A percentile compares a stretch with the other conserved stretches of the same genome.
phyloP scores from a whole-genome alignment of 768 basidiomycete genomes.

The Steccherinum ochraceum region DNA sequence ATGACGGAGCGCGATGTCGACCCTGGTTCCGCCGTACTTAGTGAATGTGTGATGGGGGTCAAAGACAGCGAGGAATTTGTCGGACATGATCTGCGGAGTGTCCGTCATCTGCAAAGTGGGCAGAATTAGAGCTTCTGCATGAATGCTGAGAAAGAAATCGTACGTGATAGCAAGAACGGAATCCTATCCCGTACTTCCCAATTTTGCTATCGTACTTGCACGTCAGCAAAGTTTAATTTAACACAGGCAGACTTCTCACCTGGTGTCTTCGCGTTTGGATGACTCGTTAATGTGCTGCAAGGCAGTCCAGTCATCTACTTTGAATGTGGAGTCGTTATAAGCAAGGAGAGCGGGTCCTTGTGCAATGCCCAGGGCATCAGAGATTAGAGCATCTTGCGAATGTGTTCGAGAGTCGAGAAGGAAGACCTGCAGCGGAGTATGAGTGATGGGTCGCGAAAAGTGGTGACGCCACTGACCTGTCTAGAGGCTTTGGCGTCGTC shows the following conservation, averaged over 20 bases:
- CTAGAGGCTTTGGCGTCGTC: slow-evolving; percentile 42
- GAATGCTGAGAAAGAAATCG: not conserved
- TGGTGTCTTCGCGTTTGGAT: slow-evolving; percentile 38
- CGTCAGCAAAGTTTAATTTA: slow-evolving; percentile 2
- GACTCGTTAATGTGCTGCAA: slow-evolving; percentile 37
- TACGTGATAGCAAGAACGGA: slow-evolving; percentile 45
- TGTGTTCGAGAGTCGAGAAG: slow-evolving; percentile 34
- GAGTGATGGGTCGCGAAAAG: not conserved
- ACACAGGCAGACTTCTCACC: slow-evolving; percentile 26
- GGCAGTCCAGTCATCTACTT: slow-evolving; percentile 37
- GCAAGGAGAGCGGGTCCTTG: slow-evolving; percentile 41
- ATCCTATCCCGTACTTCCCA: slow-evolving; percentile 50
- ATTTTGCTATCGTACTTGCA: slow-evolving; percentile 35
- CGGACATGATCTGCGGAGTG: slow-evolving; percentile 42
- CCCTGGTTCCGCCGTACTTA: slow-evolving; percentile 24
- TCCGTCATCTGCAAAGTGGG: slow-evolving; percentile 37
- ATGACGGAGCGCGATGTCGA: slow-evolving; percentile 21
- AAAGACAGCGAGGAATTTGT: slow-evolving; percentile 31
- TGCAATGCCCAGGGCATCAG: slow-evolving; percentile 20
- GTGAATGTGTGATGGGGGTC: slow-evolving; percentile 34
- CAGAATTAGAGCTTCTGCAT: not conserved
- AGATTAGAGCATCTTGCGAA: slow-evolving; percentile 16
- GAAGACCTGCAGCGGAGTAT: slow-evolving; percentile 28
- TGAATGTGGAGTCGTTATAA: slow-evolving; percentile 38
- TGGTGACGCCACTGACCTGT: slow-evolving; percentile 27